Evolutionary conservation across 495 filamentous ascomycete genomes (phyloP).

Genomic region (Rhizodiscina lignyota): DNA sequence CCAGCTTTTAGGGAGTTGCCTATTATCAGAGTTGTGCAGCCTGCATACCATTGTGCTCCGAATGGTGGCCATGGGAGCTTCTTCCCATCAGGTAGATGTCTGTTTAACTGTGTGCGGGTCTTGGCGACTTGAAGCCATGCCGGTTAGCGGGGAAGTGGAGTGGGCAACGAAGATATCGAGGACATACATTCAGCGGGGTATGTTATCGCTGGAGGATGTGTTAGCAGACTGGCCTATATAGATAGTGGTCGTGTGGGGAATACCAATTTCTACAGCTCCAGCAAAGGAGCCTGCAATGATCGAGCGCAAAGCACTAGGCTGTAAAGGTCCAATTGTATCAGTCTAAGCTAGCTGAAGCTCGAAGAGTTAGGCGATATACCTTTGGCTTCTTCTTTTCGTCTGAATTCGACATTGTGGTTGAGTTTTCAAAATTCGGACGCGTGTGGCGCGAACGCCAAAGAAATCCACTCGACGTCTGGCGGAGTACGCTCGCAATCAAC

Average conservation of each 20-base stretch:
- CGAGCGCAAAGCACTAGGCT: constrained; percentile 70
- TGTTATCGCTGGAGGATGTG: constrained; percentile 54
- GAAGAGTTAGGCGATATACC: no score
- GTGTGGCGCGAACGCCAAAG: no score
- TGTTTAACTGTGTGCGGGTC: constrained; percentile 86
- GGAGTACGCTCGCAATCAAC: no score
- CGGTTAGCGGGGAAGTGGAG: not conserved
- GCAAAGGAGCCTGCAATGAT: constrained; percentile 80
- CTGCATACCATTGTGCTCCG: constrained; percentile 89
- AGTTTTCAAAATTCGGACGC: no score
- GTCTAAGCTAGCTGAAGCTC: no score
- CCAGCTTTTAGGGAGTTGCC: constrained; percentile 94
- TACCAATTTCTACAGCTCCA: constrained; percentile 90
- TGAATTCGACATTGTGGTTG: no score
- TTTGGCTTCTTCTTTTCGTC: no score
- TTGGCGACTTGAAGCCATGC: constrained; percentile 55
- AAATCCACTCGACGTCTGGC: no score
- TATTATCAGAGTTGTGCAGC: constrained; percentile 91
- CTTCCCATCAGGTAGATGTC: constrained; percentile 56
- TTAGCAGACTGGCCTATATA: constrained; percentile 3
- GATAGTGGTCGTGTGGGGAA: constrained; percentile 1
- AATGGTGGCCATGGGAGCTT: constrained; percentile 96
- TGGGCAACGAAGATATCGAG: not conserved
- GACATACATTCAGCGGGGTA: constrained; percentile 87
- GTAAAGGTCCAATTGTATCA: not conserved